Conservation (phyloP, 2,329 filamentous ascomycete species). For the Sporothrix euskadiensis region DNA sequence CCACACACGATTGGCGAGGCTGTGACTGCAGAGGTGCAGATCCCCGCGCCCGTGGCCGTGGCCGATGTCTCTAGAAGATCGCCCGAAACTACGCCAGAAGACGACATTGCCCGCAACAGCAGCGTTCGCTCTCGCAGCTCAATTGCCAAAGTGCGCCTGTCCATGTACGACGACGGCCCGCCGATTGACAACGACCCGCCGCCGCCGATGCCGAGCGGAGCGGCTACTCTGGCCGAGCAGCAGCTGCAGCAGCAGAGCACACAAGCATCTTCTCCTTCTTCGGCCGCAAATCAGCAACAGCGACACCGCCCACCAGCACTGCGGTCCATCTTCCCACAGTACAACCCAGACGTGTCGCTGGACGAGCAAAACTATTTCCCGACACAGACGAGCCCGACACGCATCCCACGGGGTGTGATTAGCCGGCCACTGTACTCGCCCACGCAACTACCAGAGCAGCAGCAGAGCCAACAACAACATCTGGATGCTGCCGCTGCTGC, state of each 20-base stretch:
- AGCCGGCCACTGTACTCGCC: constrained; percentile 64
- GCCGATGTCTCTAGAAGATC: not conserved
- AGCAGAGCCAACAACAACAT: constrained; percentile 20
- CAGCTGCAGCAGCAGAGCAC: constrained; percentile 21
- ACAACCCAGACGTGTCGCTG: constrained; percentile 67
- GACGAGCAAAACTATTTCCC: constrained; percentile 71
- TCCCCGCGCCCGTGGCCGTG: constrained; percentile 48
- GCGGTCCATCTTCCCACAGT: constrained; percentile 74
- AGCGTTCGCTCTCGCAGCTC: constrained; percentile 57
- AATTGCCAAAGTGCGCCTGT: constrained; percentile 56
- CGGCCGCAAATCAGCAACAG: constrained; percentile 19
- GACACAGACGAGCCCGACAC: constrained; percentile 62
- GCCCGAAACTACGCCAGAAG: not conserved
- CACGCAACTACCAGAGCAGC: constrained; percentile 28
- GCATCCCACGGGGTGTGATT: constrained; percentile 64
- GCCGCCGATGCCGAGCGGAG: constrained; percentile 29
- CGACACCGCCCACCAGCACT: constrained; percentile 48
- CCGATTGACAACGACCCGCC: constrained; percentile 29
- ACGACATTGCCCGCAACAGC: constrained; percentile 49
- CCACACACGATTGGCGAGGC: constrained; percentile 28
- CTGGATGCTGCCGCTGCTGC: not conserved
- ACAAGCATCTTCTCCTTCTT: not conserved
- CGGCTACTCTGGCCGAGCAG: constrained; percentile 24
- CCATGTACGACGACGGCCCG: constrained; percentile 34
- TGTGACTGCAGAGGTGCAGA: constrained; percentile 34